These are phyloP conservation scores for Coleophoma eucalyptorum DNA, from an alignment of 2,329 filamentous ascomycete species.

Conservation along the genomic window DNA sequence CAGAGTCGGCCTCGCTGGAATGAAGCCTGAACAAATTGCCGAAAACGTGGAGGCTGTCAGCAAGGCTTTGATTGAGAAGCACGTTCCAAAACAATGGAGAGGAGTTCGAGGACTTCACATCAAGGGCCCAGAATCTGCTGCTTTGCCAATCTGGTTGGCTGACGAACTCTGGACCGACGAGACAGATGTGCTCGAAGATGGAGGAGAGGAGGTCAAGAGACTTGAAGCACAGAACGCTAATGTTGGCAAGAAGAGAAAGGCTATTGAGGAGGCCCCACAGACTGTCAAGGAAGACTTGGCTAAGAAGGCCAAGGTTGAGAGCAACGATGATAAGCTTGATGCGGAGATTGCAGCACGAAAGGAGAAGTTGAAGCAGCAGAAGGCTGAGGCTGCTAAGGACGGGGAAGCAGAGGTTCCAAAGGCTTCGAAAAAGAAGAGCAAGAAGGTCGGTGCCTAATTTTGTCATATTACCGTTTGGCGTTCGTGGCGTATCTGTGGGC, in stretches of 20 bases:
- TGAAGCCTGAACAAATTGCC: conserved; percentile 70
- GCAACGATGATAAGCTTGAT: conserved; percentile 29
- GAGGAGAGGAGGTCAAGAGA: conserved; percentile 42
- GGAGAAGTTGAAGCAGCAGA: conserved; percentile 31
- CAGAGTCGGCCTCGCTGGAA: conserved; percentile 72
- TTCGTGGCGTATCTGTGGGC: not conserved
- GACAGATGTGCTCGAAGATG: conserved; percentile 63
- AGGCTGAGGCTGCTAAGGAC: conserved; percentile 24
- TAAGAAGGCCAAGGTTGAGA: conserved; percentile 28
- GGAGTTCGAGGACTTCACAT: conserved; percentile 83
- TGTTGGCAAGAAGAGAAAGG: conserved; percentile 55
- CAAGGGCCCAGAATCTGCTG: conserved; percentile 84
- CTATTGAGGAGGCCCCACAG: conserved; percentile 24
- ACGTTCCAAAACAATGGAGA: conserved; percentile 81
- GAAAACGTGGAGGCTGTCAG: conserved; percentile 77
- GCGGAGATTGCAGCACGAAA: conserved; percentile 29
- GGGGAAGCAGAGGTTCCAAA: conserved; percentile 20
- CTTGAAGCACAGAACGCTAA: conserved; percentile 32
- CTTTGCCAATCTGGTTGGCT: conserved; percentile 91
- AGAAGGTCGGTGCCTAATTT: conserved; percentile 9
- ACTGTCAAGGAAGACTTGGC: conserved; percentile 28
- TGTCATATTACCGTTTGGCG: not conserved
- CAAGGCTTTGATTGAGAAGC: conserved; percentile 68
- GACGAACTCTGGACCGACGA: conserved; percentile 86
- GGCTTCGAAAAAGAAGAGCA: conserved; percentile 22